Base-by-base conservation (phyloP, 73 alveolate species). In the Tetrahymena malaccensis region DNA sequence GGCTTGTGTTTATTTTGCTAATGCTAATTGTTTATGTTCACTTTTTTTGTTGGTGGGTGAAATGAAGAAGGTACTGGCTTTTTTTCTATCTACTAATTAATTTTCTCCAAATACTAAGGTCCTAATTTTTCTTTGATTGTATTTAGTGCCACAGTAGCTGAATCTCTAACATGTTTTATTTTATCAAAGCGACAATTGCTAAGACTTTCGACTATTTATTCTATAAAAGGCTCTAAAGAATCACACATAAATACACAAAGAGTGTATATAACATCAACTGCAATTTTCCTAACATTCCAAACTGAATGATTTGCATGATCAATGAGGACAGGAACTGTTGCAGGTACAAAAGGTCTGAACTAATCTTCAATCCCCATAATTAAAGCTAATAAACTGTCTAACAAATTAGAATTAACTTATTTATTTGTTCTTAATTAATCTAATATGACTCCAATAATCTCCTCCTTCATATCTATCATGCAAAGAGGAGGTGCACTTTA, bases 111-210 rank as follows among this genome's bases (percentile, higher is more conserved):
- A 70, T 70, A 70, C 37, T 70, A n/a, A 70, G 89, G 89, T 31
- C 89, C 89, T 8, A 70, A 11, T 70, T 70, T 70, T 8, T 70
- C 89, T 70, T 31, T 70, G 37, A 70, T 70, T 27, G 89, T 70
- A 31, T 70, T 70, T 22, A 70, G 89, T 19, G 97, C 97, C 10
- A 93, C 55, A 9, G 44, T 21, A 19, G 97, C 97, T 0, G 97
- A 94, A 85, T 95, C 97, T 55, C 97, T 95, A 11, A 95, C 97
- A 95, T 95, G 97, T 31, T 95, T 95, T 13, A 95, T 95, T 40
- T 95, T 95, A 95, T 95, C 97, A 89, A 89, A 95, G 55, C 97
- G 43, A 38, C 83, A 50, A 43, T 85, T 94, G 15, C 97, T 56
- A 4, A 95, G 85, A 15, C 85, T 95, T 21, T 25, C 57, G 8